phyloP scores from a whole-genome alignment of 2,329 filamentous ascomycete genomes.

The Fusarium coffeatum region DNA sequence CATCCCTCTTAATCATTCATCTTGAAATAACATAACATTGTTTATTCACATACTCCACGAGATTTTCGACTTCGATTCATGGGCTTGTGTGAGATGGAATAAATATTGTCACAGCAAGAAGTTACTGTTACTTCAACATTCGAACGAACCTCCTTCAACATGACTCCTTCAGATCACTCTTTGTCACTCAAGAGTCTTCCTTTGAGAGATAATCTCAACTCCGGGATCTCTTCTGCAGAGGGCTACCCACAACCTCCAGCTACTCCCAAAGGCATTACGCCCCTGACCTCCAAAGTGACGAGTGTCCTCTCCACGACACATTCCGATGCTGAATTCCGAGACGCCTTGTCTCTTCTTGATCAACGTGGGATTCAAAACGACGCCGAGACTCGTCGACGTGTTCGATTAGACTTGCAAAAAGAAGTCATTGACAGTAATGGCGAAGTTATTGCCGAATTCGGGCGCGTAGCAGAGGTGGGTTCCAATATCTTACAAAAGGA shows the following conservation, averaged over 20 bases:
- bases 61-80: not conserved
- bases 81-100: constrained; percentile 18
- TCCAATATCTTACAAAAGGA: not conserved
- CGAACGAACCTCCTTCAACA: constrained; percentile 10
- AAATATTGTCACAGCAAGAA: constrained; percentile 1
- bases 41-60: not conserved
- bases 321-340: constrained; percentile 89
- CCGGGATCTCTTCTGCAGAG: constrained; percentile 77
- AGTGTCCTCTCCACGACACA: constrained; percentile 91
- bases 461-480: constrained; percentile 84
- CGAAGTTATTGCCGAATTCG: constrained; percentile 87
- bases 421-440: constrained; percentile 95
- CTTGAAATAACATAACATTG: not conserved
- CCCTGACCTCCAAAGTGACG: constrained; percentile 83
- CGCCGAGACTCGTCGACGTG: constrained; percentile 79
- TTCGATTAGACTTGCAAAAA: constrained; percentile 86
- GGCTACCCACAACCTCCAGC: constrained; percentile 84
- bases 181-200: constrained; percentile 39
- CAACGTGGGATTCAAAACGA: constrained; percentile 77
- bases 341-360: constrained; percentile 84
- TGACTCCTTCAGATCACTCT: constrained; percentile 38
- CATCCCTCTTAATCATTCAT: not conserved
- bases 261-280: constrained; percentile 63
- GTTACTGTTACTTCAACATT: constrained; percentile 3
- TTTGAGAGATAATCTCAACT: constrained; percentile 43